Percentiles rank a stretch among this genome's conserved stretches.
Conservation (phyloP, 768 basidiomycete species). For the Auriculariales sp. region DNA sequence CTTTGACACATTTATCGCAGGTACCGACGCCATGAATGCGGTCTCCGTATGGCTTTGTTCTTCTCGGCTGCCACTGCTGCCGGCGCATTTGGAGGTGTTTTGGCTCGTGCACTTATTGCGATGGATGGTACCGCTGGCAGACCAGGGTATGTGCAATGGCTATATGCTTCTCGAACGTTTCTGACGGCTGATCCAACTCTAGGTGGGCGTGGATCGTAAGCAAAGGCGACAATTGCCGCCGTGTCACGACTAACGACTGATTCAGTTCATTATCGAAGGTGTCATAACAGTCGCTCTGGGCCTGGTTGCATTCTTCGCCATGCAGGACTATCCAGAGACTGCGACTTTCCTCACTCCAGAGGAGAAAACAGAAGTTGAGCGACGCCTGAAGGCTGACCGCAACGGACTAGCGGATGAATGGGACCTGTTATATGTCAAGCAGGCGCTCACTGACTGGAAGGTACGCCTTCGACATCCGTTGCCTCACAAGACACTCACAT, state of each 20-base stretch:
- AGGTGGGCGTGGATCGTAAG: slow-evolving; percentile 9
- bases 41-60: slow-evolving; percentile 16
- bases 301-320: slow-evolving; percentile 17
- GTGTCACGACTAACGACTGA: background rate
- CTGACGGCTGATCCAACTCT: no score
- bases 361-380: slow-evolving; percentile 17
- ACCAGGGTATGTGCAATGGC: slow-evolving; percentile 32
- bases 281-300: slow-evolving; percentile 16
- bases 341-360: slow-evolving; percentile 26
- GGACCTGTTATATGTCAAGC: slow-evolving; percentile 9
- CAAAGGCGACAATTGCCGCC: no score
- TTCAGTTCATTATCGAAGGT: slow-evolving; percentile 5
- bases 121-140: slow-evolving; percentile 39
- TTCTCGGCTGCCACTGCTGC: slow-evolving; percentile 32
- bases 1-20: no score
- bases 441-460: slow-evolving; percentile 23
- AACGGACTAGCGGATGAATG: slow-evolving; percentile 9
- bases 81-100: slow-evolving; percentile 48
- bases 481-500: slow-evolving; percentile 33
- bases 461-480: no score
- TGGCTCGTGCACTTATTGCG: slow-evolving; percentile 44
- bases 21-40: background rate
- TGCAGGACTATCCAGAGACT: slow-evolving; percentile 38
- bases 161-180: no score
- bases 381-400: slow-evolving; percentile 9